Evolutionary conservation across 768 basidiomycete genomes (phyloP).

Genomic region (Lentinus brumalis): DNA sequence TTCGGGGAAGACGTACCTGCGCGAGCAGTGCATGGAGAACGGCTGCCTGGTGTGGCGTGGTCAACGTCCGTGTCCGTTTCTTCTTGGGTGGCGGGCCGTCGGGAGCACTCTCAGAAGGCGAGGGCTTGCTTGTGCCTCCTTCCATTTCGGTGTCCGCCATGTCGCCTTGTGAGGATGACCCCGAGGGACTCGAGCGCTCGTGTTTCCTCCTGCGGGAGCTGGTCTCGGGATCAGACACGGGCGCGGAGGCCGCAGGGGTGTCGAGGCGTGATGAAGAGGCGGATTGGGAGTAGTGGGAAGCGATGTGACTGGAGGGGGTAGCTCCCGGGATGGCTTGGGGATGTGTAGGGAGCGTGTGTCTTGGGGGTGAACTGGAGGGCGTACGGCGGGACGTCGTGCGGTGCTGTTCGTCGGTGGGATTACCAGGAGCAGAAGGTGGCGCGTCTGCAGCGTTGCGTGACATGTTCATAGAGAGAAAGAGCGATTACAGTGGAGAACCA

Average conservation of each 20-base stretch:
- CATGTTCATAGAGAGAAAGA: slow-evolving; percentile 23
- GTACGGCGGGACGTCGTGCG: slow-evolving; percentile 3
- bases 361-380: slow-evolving; percentile 8
- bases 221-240: slow-evolving; percentile 17
- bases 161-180: slow-evolving; percentile 35
- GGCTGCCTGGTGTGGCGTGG: slow-evolving; percentile 85
- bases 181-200: slow-evolving; percentile 30
- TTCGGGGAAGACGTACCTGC: slow-evolving; percentile 53
- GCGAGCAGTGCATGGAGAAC: slow-evolving; percentile 87
- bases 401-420: slow-evolving; percentile 17
- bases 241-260: slow-evolving; percentile 3
- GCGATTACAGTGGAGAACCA: slow-evolving; percentile 20
- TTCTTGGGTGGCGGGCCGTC: slow-evolving; percentile 56
- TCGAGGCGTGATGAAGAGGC: slow-evolving; percentile 11
- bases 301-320: slow-evolving; percentile 12
- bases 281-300: slow-evolving; percentile 6
- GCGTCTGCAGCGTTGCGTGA: slow-evolving; percentile 24
- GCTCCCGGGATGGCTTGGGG: slow-evolving; percentile 14
- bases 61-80: slow-evolving; percentile 81
- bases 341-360: slow-evolving; percentile 19
- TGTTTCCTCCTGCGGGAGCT: slow-evolving; percentile 3
- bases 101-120: slow-evolving; percentile 36
- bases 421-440: slow-evolving; percentile 17
- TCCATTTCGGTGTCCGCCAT: slow-evolving; percentile 64
- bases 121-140: slow-evolving; percentile 43